phyloP scores from a whole-genome alignment of 805 yeast genomes.

The Clavispora carvajalis region DNA sequence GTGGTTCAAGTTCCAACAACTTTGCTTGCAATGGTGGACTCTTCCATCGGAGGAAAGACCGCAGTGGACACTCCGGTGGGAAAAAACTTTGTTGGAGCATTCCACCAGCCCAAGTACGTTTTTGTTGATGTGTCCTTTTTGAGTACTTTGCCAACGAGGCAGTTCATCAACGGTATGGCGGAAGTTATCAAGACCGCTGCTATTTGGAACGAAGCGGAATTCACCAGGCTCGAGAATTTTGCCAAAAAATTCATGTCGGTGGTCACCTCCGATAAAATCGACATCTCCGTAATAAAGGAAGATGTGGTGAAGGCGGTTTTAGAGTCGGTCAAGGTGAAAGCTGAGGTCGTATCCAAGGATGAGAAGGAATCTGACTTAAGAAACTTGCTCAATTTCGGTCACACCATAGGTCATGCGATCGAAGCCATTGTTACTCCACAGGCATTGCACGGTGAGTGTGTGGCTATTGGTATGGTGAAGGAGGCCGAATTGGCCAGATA shows the following conservation, averaged over 20 bases:
- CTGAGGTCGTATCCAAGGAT: conserved; percentile 87
- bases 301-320: conserved; percentile 74
- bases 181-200: conserved; percentile 98
- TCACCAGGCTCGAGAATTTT: conserved; percentile 74
- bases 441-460: conserved; percentile 97
- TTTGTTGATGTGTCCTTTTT: conserved; percentile 85
- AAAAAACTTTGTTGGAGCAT: conserved; percentile 93
- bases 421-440: conserved; percentile 97
- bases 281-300: conserved; percentile 63
- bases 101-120: conserved; percentile 91
- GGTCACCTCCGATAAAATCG: conserved; percentile 41
- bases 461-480: conserved; percentile 90
- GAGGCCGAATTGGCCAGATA: conserved; percentile 96
- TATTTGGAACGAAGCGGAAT: conserved; percentile 90
- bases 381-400: conserved; percentile 91
- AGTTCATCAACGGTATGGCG: conserved; percentile 96
- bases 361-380: conserved; percentile 94
- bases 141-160: conserved; percentile 85
- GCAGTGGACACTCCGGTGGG: conserved; percentile 97
- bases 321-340: conserved; percentile 86
- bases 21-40: conserved; percentile 93
- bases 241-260: conserved; percentile 64
- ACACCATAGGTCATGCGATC: conserved; percentile 95
- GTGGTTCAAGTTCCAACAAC: conserved; percentile 94
- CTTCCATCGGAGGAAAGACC: conserved; percentile 97